Percentiles rank a stretch among this genome's conserved stretches.
phyloP scores from a whole-genome alignment of 257 asterid genomes.

The Catharanthus roseus region DNA sequence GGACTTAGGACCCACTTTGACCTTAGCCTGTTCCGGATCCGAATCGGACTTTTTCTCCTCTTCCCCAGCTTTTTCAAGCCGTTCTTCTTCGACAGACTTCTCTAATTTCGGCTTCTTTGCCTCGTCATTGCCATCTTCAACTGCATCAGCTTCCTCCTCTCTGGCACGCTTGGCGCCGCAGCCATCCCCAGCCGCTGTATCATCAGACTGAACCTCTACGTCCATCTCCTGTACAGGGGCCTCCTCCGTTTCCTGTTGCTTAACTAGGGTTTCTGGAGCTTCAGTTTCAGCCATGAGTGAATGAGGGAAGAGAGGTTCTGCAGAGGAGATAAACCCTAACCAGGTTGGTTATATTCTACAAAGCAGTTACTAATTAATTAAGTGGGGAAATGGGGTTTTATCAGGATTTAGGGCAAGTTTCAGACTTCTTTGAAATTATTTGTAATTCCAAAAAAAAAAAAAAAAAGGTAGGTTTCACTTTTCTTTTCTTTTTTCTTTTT shows the following conservation, averaged over 20 bases:
- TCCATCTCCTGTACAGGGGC: constrained; percentile 20
- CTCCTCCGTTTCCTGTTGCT: constrained; percentile 10
- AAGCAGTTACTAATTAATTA: neutral
- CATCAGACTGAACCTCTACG: constrained; percentile 27
- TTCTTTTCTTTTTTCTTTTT: no score
- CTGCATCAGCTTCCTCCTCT: constrained; percentile 37
- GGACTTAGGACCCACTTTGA: constrained; percentile 56
- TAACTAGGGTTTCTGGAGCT: constrained; percentile 14
- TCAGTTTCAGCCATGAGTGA: constrained; percentile 24
- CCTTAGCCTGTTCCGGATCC: constrained; percentile 11
- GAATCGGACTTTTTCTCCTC: constrained; percentile 16
- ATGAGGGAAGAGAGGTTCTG: neutral
- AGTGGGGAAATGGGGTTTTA: neutral
- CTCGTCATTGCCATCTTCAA: constrained; percentile 26
- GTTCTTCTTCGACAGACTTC: constrained; percentile 12
- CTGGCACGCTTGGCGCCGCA: constrained; percentile 48
- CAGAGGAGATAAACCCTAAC: constrained; percentile 1
- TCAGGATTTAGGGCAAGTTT: neutral
- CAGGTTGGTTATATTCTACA: neutral
- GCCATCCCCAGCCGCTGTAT: constrained; percentile 11
- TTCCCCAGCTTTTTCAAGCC: constrained; percentile 13
- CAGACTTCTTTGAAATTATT: neutral
- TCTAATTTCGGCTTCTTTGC: constrained; percentile 41
- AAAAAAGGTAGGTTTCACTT: no score
- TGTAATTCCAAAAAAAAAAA: no score